phyloP scores from a whole-genome alignment of 306 rosid genomes.

The Morella rubra region DNA sequence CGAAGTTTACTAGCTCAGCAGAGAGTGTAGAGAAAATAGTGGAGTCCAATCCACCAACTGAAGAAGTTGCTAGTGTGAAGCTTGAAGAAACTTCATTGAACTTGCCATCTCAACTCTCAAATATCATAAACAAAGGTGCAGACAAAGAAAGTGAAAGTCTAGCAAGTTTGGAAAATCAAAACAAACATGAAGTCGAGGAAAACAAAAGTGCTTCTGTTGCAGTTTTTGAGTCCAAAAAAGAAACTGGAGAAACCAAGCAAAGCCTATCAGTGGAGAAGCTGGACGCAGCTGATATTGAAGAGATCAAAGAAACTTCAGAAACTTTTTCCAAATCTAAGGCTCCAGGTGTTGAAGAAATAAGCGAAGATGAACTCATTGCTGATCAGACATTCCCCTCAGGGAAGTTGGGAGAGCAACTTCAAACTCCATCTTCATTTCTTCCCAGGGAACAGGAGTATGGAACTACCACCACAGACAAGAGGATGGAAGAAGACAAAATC shows the following conservation, averaged over 20 bases:
- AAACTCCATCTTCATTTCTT: neutral
- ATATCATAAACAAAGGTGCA: neutral
- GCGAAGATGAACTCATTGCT: constrained; percentile 1
- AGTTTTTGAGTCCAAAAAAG: neutral
- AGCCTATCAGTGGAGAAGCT: constrained; percentile 9
- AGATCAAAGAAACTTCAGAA: constrained; percentile 20
- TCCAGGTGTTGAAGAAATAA: constrained; percentile 5
- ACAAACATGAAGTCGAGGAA: neutral
- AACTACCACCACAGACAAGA: neutral
- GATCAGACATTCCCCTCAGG: constrained; percentile 11
- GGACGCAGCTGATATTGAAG: constrained; percentile 18
- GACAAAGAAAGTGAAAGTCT: constrained; percentile 2
- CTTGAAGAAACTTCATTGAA: neutral
- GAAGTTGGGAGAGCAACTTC: neutral
- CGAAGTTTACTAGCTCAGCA: neutral
- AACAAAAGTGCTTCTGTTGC: neutral
- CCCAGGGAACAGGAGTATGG: constrained; percentile 5
- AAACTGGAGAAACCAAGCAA: neutral
- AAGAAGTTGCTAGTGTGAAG: neutral
- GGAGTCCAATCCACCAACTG: neutral
- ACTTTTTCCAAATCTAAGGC: neutral
- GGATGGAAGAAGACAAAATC: constrained; percentile 13
- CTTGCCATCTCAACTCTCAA: neutral
- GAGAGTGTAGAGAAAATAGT: neutral
- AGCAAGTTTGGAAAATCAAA: neutral